Conservation (phyloP, 495 filamentous ascomycete species). For the Podospora anserina region DNA sequence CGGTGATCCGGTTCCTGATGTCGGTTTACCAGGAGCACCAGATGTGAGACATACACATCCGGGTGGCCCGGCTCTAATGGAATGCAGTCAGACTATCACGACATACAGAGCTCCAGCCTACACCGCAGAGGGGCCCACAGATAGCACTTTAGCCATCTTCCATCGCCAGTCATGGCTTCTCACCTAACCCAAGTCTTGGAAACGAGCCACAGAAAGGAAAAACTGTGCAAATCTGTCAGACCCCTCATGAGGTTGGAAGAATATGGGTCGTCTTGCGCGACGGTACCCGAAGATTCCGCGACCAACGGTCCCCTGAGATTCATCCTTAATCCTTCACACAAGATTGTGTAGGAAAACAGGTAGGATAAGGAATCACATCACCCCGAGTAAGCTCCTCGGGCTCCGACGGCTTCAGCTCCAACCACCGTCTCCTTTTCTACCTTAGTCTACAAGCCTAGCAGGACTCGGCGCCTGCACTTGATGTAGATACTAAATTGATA, state of each 20-base stretch:
- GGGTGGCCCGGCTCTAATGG: background rate
- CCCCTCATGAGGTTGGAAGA: background rate
- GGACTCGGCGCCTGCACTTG: background rate
- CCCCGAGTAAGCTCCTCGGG: background rate
- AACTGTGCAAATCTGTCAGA: background rate
- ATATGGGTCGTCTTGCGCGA: background rate
- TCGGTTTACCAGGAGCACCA: background rate
- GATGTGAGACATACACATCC: background rate
- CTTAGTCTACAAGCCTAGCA: background rate
- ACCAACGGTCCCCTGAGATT: background rate
- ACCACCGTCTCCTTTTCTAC: background rate
- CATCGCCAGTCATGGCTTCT: background rate
- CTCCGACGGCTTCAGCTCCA: background rate
- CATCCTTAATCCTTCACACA: background rate
- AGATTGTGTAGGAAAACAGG: background rate
- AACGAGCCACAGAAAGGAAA: background rate
- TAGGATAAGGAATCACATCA: background rate
- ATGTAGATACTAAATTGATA: background rate
- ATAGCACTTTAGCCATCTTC: background rate
- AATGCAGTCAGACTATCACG: background rate
- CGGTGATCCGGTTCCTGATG: background rate
- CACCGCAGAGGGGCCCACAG: background rate
- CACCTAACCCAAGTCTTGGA: background rate
- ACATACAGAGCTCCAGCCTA: background rate
- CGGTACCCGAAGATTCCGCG: background rate